Base-by-base conservation (phyloP, 139 green algal species). In the Bryopsis sp. region DNA sequence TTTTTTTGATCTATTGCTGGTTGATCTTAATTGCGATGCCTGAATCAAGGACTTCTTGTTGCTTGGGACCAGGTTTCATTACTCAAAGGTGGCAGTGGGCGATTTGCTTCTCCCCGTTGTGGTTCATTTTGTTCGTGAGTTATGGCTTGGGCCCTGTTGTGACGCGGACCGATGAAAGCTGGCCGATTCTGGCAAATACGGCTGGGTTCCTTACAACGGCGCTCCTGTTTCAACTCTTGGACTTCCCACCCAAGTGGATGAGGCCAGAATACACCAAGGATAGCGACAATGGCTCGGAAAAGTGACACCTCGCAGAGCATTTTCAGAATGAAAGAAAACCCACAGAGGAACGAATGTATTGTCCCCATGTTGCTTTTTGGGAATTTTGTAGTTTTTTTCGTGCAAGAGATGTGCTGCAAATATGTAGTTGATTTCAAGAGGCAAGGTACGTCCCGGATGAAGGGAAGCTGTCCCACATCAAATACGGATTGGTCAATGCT, bases 91-190 rank as follows among this genome's bases (percentile, higher is more conserved):
- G 79, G 81, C 58, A 88, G 2, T 92, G 81, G 80, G 66, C 76
- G 39, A 43, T 87, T 34, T 46, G 93, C 4, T 92, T 92, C 67
- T 79, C 79, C 5, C 86, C 86, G 2, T 68, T 92, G 19, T 92
- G 85, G 81, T 80, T 57, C 46, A 77, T 62, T 28, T 66, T 92
- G 0, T 92, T 87, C 37, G 70, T 92, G 46, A 88, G 78, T 72
- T 92, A 93, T 78, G 86, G 86, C 2, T 64, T 92, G 34, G 86
- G 86, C 0, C 86, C 86, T 7, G 61, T 92, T 0, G 39, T 92
- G 1, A 73, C 36, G 8, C 76, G 86, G 32, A 92, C 86, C 0
- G 61, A 62, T 39, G 85, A 91, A 59, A n/a, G 47, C 32, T 32
- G 74, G 59, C 81, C 36, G 48, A 47, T 66, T 70, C n/a, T 83